phyloP scores from a whole-genome alignment of 768 basidiomycete genomes.

The Tricholoma sp. region DNA sequence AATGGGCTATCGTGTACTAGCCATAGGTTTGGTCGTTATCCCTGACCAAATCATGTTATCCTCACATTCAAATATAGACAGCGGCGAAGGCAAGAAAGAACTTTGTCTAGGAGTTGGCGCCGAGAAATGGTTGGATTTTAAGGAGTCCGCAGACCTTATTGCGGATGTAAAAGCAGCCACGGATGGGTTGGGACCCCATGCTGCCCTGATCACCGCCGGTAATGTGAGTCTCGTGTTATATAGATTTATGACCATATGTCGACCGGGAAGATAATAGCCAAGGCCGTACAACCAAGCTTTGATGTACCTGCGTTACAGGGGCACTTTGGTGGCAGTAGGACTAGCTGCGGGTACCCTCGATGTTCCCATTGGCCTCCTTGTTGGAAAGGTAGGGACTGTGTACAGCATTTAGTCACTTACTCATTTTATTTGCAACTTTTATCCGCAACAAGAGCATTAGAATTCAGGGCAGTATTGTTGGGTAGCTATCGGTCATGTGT shows the following conservation, averaged over 20 bases:
- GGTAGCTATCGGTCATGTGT: slow-evolving; percentile 17
- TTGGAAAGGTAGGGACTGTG: slow-evolving; percentile 26
- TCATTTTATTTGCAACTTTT: background rate
- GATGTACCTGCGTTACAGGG: slow-evolving; percentile 64
- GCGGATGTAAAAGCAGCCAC: slow-evolving; percentile 55
- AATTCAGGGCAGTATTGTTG: slow-evolving; percentile 37
- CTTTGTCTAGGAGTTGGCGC: slow-evolving; percentile 49
- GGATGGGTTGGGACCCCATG: slow-evolving; percentile 67
- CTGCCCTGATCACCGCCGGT: slow-evolving; percentile 56
- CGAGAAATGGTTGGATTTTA: slow-evolving; percentile 79
- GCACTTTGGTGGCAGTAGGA: slow-evolving; percentile 72
- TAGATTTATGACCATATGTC: background rate
- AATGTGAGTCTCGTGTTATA: slow-evolving; percentile 24
- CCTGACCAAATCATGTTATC: background rate
- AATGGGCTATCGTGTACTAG: slow-evolving; percentile 67
- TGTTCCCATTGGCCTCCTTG: slow-evolving; percentile 40
- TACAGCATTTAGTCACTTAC: slow-evolving; percentile 2
- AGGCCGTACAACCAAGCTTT: slow-evolving; percentile 48
- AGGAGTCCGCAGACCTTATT: slow-evolving; percentile 52
- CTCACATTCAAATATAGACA: slow-evolving; percentile 44
- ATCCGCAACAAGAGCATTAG: slow-evolving; percentile 37
- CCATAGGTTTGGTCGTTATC: slow-evolving; percentile 27
- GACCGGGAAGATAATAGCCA: slow-evolving; percentile 15
- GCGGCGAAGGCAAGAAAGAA: slow-evolving; percentile 62
- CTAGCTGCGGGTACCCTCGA: slow-evolving; percentile 45